Evolutionary conservation across 495 filamentous ascomycete genomes (phyloP).

Genomic region (Xylaria intraflava): DNA sequence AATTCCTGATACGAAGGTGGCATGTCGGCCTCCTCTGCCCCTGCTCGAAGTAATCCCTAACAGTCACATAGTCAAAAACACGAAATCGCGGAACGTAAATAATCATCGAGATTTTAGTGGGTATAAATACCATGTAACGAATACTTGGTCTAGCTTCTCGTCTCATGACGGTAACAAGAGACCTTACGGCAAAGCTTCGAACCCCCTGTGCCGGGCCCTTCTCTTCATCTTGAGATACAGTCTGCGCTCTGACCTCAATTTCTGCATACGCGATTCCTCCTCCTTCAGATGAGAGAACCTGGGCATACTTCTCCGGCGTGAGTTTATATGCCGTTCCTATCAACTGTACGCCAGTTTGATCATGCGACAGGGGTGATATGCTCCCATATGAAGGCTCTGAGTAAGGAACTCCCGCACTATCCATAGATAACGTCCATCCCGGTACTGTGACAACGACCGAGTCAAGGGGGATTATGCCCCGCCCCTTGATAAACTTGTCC

Average conservation of each 20-base stretch:
- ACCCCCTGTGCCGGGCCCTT: background rate
- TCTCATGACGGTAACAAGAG: slow-evolving; percentile 4
- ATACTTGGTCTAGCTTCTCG: slow-evolving; percentile 3
- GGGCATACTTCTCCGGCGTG: slow-evolving; percentile 5
- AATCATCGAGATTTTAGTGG: background rate
- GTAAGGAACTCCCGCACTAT: slow-evolving; percentile 3
- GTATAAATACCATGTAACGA: slow-evolving; percentile 1
- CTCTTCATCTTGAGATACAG: background rate
- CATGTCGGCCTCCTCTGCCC: no score
- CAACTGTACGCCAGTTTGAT: background rate
- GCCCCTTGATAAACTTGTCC: slow-evolving; percentile 2
- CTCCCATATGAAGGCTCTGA: slow-evolving; percentile 4
- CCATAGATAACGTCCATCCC: background rate
- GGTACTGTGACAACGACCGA: background rate
- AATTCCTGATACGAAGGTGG: no score
- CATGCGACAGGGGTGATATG: background rate
- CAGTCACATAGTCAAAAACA: background rate
- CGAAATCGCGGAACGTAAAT: background rate
- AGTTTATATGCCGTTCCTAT: slow-evolving; percentile 5
- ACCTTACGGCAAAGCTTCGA: background rate
- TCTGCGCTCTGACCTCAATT: background rate
- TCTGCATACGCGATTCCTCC: slow-evolving; percentile 6
- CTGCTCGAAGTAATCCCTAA: no score
- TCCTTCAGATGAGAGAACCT: slow-evolving; percentile 5
- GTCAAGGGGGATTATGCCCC: background rate